Conservation (phyloP, 2,329 filamentous ascomycete genomes). For the Aplosporella prunicola region DNA sequence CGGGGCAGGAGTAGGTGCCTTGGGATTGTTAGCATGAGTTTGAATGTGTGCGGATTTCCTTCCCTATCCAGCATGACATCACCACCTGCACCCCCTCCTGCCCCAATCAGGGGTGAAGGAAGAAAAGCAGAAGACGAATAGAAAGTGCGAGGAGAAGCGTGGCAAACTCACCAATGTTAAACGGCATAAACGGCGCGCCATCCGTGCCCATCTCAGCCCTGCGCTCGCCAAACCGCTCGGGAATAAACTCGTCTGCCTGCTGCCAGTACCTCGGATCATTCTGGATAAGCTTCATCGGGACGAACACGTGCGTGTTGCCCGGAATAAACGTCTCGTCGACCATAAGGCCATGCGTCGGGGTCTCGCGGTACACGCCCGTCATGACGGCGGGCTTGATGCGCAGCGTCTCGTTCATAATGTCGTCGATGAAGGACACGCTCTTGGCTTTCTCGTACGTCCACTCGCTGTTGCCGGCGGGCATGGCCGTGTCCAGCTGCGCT, state of each 20-base stretch:
- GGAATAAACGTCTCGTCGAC: constrained; percentile 28
- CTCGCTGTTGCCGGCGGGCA: constrained; percentile 16
- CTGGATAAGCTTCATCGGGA: constrained; percentile 19
- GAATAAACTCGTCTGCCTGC: constrained; percentile 14
- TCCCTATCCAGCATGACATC: too few relatives aligned
- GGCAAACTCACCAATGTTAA: constrained; percentile 6
- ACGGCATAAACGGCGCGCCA: constrained; percentile 15
- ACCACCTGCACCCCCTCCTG: too few relatives aligned
- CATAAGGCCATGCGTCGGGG: constrained; percentile 26
- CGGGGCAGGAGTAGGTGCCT: constrained; percentile 16
- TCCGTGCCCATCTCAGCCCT: constrained; percentile 15
- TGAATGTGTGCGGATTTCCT: too few relatives aligned
- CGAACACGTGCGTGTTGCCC: constrained; percentile 20
- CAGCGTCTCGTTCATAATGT: constrained; percentile 26
- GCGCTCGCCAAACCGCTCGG: constrained; percentile 15
- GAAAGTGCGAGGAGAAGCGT: too few relatives aligned
- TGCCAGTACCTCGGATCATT: constrained; percentile 16
- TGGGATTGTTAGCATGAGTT: too few relatives aligned
- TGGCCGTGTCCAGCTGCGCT: constrained; percentile 19
- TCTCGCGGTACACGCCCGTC: constrained; percentile 28
- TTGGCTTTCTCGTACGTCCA: constrained; percentile 24
- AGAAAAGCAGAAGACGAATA: too few relatives aligned
- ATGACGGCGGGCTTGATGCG: constrained; percentile 31
- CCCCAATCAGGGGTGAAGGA: too few relatives aligned
- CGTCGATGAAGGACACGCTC: constrained; percentile 25